Base-by-base conservation (phyloP, 2,329 filamentous ascomycete species). In the Colletotrichum trifolii region DNA sequence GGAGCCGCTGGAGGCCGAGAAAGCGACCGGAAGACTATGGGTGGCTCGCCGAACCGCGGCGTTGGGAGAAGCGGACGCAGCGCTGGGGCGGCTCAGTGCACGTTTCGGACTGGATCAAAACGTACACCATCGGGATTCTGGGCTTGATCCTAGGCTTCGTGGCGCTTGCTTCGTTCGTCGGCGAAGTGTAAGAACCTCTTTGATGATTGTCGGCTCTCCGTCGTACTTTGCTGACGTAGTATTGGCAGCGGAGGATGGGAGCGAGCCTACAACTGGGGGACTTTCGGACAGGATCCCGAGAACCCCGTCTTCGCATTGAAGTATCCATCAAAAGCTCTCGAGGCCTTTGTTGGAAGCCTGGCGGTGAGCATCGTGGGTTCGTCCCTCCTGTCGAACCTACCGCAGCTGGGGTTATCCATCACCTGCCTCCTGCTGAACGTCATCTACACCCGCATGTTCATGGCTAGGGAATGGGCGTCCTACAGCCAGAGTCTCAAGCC, bases 371-470 rank as follows among this genome's bases (percentile, higher is more conserved):
- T 25, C 3, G 42, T 17, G 9, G 39, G 25, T 34, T 12, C 13
- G 15, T 49, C 36, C 6, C 6, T 61, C 25, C 13, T 61, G 3
- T 50, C 40, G 2, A 55, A 54, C 36, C 36, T 35, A 8, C 59
- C 50, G 8, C 50, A 56, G 33, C 11, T 61, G 10, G 38, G 43
- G 8, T 43, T 61, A 2, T 54, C 59, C 33, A 50, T 55, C 13
- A 38, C 17, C 11, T 15, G 17, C 42, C 52, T 61, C 17, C 6
- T 35, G 25, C 43, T 45, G 11, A 42, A 56, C 36, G 42, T 39
- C 35, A 43, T 55, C 8, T 61, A 55, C 25, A 61, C 59, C 3
- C 59, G 59, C 34, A 47, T 56, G 35, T 42, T 56, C 17, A 47
- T 56, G 17, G 52, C 50, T 13, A 34, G 17, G 15, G 50, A 55